Conservation (phyloP, 2,329 filamentous ascomycete genomes). For the Arthrinium phaeospermum region DNA sequence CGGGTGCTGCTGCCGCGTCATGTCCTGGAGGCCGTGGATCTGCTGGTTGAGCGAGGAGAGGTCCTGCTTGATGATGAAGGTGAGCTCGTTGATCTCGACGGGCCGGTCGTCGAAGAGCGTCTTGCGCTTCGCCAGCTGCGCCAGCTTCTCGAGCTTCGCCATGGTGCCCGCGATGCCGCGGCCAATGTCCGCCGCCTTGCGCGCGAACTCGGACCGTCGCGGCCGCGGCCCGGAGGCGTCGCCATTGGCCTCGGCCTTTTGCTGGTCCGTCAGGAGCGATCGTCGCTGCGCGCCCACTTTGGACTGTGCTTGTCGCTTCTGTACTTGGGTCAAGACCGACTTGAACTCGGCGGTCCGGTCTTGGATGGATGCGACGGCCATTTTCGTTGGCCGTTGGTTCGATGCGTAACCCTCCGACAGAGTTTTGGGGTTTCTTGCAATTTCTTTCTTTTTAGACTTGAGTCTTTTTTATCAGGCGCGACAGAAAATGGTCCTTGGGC, state of each 20-base stretch:
- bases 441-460: neutral
- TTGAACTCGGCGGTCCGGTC: constrained; percentile 96
- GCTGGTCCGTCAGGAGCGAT: constrained; percentile 76
- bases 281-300: constrained; percentile 82
- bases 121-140: constrained; percentile 92
- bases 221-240: constrained; percentile 49
- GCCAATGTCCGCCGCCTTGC: constrained; percentile 89
- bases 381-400: constrained; percentile 37
- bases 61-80: constrained; percentile 98
- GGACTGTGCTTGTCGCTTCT: constrained; percentile 76
- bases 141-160: constrained; percentile 92
- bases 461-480: neutral
- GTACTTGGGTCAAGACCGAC: constrained; percentile 85
- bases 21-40: constrained; percentile 79
- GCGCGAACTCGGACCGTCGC: constrained; percentile 88
- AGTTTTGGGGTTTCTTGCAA: neutral
- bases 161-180: constrained; percentile 90
- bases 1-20: constrained; percentile 75
- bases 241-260: constrained; percentile 68
- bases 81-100: constrained; percentile 95
- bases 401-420: neutral
- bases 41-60: constrained; percentile 83
- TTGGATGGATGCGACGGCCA: constrained; percentile 82
- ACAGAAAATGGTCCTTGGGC: neutral
- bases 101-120: constrained; percentile 97